Evolutionary conservation across 2,329 filamentous ascomycete genomes (phyloP).

Genomic region (Cladosporium austrohemisphaericum): DNA sequence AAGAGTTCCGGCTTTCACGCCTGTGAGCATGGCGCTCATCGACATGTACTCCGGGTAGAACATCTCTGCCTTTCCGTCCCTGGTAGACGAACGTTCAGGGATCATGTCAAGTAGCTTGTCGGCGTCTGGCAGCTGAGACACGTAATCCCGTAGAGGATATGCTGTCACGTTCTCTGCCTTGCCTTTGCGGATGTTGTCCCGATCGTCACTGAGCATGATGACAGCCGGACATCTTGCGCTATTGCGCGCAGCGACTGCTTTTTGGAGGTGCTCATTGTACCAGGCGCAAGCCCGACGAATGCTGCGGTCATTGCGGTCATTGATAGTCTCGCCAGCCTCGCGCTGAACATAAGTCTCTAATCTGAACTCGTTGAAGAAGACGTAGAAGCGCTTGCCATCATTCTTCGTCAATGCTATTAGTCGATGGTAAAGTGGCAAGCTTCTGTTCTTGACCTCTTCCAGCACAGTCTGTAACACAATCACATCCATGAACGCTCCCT

Average conservation of each 20-base stretch:
- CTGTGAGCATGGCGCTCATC: conserved; percentile 90
- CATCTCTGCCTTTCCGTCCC: conserved; percentile 64
- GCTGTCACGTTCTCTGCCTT: conserved; percentile 70
- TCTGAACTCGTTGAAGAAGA: conserved; percentile 98
- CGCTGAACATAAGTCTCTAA: conserved; percentile 82
- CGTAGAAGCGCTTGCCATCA: conserved; percentile 94
- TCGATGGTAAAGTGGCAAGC: conserved; percentile 90
- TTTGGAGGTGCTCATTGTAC: conserved; percentile 78
- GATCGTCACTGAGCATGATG: conserved; percentile 92
- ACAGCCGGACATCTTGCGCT: conserved; percentile 64
- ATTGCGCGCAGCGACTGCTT: conserved; percentile 55
- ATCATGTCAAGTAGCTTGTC: conserved; percentile 92
- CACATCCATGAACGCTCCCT: conserved; percentile 91
- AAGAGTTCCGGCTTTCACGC: conserved; percentile 78
- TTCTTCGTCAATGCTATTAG: conserved; percentile 87
- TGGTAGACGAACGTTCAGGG: conserved; percentile 63
- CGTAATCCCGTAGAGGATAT: conserved; percentile 66
- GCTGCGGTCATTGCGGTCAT: conserved; percentile 92
- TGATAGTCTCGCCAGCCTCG: conserved; percentile 77
- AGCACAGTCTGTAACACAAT: conserved; percentile 92
- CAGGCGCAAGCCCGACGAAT: conserved; percentile 82
- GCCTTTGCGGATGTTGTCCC: conserved; percentile 79
- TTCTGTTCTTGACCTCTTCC: conserved; percentile 91
- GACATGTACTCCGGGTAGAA: conserved; percentile 88
- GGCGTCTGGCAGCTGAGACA: conserved; percentile 76